Conservation (phyloP, 1,284 basidiomycete species). For the Retiboletus flavoniger region DNA sequence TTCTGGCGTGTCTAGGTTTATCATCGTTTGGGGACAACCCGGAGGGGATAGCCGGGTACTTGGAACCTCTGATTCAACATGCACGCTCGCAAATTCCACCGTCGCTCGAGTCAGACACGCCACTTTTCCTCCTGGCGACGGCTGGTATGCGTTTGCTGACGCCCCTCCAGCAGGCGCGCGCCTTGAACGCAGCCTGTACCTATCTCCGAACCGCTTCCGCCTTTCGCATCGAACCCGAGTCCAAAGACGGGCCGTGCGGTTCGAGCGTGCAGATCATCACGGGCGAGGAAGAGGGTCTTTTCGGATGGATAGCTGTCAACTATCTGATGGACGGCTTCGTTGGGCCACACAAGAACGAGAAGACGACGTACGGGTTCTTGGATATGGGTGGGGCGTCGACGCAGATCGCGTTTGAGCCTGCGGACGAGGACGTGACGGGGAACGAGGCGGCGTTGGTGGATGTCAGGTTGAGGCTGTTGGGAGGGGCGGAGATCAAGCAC, state of each 20-base stretch:
- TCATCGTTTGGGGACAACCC: slow-evolving; percentile 79
- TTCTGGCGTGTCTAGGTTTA: slow-evolving; percentile 57
- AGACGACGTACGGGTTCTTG: slow-evolving; percentile 93
- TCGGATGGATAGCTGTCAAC: slow-evolving; percentile 99
- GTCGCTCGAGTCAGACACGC: slow-evolving; percentile 78
- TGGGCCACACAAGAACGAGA: slow-evolving; percentile 50
- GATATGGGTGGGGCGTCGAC: slow-evolving; percentile 99
- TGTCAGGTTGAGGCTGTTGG: slow-evolving; percentile 79
- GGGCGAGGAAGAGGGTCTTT: slow-evolving; percentile 96
- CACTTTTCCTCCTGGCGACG: slow-evolving; percentile 93
- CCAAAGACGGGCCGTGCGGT: slow-evolving; percentile 74
- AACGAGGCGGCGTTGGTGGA: slow-evolving; percentile 65
- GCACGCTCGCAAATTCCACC: slow-evolving; percentile 84
- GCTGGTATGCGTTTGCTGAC: slow-evolving; percentile 94
- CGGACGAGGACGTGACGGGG: slow-evolving; percentile 43
- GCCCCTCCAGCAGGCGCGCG: slow-evolving; percentile 63
- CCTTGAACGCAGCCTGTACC: slow-evolving; percentile 76
- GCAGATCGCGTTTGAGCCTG: slow-evolving; percentile 94
- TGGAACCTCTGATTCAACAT: slow-evolving; percentile 82
- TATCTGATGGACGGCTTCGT: slow-evolving; percentile 98
- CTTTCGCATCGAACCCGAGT: slow-evolving; percentile 69
- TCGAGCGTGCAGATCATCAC: slow-evolving; percentile 93
- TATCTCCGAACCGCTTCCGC: slow-evolving; percentile 74
- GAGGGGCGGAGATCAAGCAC: slow-evolving; percentile 86
- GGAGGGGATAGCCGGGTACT: slow-evolving; percentile 70